These are phyloP conservation scores for Punica granatum DNA, from an alignment of 345 rosid genomes.

Conservation along the genomic window DNA sequence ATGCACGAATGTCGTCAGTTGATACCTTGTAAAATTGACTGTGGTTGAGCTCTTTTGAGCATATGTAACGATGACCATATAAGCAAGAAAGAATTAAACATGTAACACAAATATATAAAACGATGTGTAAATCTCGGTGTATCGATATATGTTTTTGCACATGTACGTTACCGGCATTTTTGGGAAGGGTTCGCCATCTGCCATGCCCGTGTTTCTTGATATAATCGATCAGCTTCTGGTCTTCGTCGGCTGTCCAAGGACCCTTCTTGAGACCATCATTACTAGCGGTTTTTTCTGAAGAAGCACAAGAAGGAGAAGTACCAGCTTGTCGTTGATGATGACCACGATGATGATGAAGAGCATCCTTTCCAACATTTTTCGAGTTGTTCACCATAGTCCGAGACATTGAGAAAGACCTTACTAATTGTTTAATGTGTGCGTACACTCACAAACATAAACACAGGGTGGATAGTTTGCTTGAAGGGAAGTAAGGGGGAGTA, in stretches of 20 bases:
- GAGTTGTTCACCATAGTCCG: conserved; percentile 45
- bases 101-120: too few relatives aligned
- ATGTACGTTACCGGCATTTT: conserved; percentile 86
- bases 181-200: conserved; percentile 75
- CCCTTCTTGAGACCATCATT: conserved; percentile 71
- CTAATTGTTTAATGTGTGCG: too few relatives aligned
- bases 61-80: too few relatives aligned
- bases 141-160: too few relatives aligned
- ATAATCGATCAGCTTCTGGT: conserved; percentile 51
- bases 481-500: neutral
- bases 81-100: too few relatives aligned
- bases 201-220: conserved; percentile 72
- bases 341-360: neutral
- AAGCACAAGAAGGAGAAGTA: neutral
- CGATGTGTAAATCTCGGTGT: too few relatives aligned
- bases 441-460: too few relatives aligned
- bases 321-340: too few relatives aligned
- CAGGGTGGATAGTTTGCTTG: too few relatives aligned
- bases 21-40: too few relatives aligned
- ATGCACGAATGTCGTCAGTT: neutral
- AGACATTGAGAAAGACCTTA: neutral
- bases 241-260: conserved; percentile 91
- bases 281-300: conserved; percentile 13
- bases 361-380: neutral
- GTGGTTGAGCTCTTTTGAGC: too few relatives aligned